Conservation (phyloP, 2,329 filamentous ascomycete species). For the Clathrospora elynae region DNA sequence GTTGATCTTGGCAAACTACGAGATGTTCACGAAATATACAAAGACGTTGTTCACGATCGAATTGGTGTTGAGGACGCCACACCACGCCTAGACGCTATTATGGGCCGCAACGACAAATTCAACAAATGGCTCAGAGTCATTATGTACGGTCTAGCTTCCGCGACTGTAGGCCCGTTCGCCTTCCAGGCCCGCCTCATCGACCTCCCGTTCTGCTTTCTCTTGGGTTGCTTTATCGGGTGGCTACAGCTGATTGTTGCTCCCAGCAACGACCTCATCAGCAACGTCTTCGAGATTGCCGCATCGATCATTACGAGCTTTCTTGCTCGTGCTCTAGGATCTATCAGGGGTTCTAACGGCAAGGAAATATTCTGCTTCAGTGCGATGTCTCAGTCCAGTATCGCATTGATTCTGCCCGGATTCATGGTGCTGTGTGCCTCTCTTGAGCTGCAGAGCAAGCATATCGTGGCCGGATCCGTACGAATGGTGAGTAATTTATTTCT, state of each 20-base stretch:
- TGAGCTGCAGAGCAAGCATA: conserved; percentile 55
- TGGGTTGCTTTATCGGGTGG: conserved; percentile 74
- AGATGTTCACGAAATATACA: conserved; percentile 78
- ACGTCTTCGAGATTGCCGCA: conserved; percentile 57
- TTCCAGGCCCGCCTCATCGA: conserved; percentile 79
- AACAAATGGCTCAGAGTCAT: conserved; percentile 58
- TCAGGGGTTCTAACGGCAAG: conserved; percentile 46
- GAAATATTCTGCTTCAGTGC: conserved; percentile 58
- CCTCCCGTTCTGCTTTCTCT: conserved; percentile 74
- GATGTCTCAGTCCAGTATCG: conserved; percentile 57
- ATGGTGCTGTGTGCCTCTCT: conserved; percentile 57
- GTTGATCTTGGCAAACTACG: conserved; percentile 75
- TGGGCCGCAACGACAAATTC: conserved; percentile 62
- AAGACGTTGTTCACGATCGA: conserved; percentile 79
- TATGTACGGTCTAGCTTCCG: conserved; percentile 76
- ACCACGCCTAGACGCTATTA: conserved; percentile 65
- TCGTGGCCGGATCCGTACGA: conserved; percentile 57
- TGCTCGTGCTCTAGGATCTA: conserved; percentile 57
- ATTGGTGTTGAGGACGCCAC: conserved; percentile 74
- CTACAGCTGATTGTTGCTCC: conserved; percentile 77
- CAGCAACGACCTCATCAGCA: conserved; percentile 69
- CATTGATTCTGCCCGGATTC: conserved; percentile 58
- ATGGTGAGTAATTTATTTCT: no score
- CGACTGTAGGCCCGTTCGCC: conserved; percentile 77
- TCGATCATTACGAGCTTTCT: conserved; percentile 57